Evolutionary conservation across 2,329 filamentous ascomycete species (phyloP).

Genomic region (Colletotrichum lentis): DNA sequence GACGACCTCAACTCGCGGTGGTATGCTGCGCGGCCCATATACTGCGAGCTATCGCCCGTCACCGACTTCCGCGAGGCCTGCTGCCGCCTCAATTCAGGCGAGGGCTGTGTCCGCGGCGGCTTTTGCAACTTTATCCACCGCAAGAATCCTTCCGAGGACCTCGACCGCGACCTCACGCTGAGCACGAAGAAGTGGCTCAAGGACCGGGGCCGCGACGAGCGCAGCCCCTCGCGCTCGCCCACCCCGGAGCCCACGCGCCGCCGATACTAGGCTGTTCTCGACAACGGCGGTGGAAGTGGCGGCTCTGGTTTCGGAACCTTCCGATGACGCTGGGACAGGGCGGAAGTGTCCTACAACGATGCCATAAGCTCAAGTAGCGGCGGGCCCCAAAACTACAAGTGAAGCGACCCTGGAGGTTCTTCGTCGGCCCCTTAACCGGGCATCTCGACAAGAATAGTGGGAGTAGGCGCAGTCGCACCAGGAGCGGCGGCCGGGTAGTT

Average conservation of each 20-base stretch:
- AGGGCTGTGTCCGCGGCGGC: slow-evolving; percentile 93
- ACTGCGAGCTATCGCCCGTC: slow-evolving; percentile 95
- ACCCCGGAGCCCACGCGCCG: slow-evolving; percentile 84
- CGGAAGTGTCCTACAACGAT: neutral
- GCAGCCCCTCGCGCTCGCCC: slow-evolving; percentile 82
- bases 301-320: neutral
- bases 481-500: neutral
- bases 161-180: slow-evolving; percentile 87
- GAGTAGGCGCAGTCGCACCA: neutral
- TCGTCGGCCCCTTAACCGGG: neutral
- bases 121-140: slow-evolving; percentile 99
- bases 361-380: neutral
- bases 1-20: slow-evolving; percentile 93
- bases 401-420: neutral
- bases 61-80: slow-evolving; percentile 99
- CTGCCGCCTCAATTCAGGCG: slow-evolving; percentile 91
- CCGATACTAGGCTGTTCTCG: slow-evolving; percentile 61
- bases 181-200: slow-evolving; percentile 97
- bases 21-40: slow-evolving; percentile 97
- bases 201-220: slow-evolving; percentile 80
- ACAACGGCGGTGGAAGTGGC: neutral
- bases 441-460: neutral
- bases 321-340: neutral
- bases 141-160: slow-evolving; percentile 89
- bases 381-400: neutral